phyloP scores from a whole-genome alignment of 306 rosid species.

The Prunus davidiana region DNA sequence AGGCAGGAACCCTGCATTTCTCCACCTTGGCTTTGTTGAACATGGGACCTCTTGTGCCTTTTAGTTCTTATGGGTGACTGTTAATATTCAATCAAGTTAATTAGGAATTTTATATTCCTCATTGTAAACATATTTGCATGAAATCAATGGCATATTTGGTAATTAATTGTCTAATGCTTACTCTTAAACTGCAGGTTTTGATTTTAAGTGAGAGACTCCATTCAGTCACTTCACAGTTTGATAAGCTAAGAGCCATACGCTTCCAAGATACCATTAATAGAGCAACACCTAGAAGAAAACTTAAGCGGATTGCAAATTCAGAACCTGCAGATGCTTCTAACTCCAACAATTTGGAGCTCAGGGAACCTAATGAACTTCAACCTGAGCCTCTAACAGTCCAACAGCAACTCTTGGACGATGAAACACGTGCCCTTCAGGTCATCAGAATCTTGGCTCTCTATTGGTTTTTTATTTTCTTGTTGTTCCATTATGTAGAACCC shows the following conservation, averaged over 20 bases:
- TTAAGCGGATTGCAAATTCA: conserved; percentile 38
- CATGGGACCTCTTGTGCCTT: neutral
- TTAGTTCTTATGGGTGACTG: neutral
- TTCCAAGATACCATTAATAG: conserved; percentile 81
- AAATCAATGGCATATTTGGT: conserved; percentile 8
- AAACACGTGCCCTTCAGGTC: conserved; percentile 98
- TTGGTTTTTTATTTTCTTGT: neutral
- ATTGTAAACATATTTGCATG: neutral
- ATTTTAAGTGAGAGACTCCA: conserved; percentile 92
- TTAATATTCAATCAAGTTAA: neutral
- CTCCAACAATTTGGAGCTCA: conserved; percentile 40
- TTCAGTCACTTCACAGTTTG: conserved; percentile 79
- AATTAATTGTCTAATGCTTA: conserved; percentile 11
- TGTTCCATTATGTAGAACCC: neutral
- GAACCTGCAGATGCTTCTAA: conserved; percentile 42
- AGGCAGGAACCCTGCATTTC: neutral
- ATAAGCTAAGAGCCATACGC: conserved; percentile 91
- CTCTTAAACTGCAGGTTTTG: conserved; percentile 52
- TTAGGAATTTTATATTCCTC: neutral
- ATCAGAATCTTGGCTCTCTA: neutral
- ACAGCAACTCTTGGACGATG: conserved; percentile 85
- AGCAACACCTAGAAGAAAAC: conserved; percentile 76
- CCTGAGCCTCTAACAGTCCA: conserved; percentile 66
- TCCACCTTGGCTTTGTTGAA: neutral
- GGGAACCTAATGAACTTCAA: conserved; percentile 57